A percentile compares a stretch with the other conserved stretches of the same genome.
Evolutionary conservation across 257 asterid genomes (phyloP).

Genomic region (Cynanchum wilfordii): DNA sequence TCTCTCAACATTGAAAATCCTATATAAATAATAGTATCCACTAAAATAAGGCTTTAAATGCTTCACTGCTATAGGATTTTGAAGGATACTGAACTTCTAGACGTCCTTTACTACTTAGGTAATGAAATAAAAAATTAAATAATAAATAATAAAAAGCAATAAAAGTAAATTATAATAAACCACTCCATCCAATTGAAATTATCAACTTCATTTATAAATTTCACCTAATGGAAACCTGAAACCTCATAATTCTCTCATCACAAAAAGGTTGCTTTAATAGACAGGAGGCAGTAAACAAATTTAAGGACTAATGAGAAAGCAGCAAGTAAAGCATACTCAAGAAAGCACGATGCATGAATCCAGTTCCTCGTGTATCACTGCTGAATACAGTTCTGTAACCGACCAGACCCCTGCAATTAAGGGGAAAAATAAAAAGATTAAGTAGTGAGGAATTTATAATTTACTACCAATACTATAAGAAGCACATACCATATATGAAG

Average conservation of each 20-base stretch:
- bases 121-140: not conserved
- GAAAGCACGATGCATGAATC: slow-evolving; percentile 99
- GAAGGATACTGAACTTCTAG: not conserved
- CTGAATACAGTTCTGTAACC: slow-evolving; percentile 98
- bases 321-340: slow-evolving; percentile 48
- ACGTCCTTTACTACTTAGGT: not conserved
- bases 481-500: not conserved
- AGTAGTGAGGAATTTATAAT: not conserved
- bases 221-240: slow-evolving; percentile 3
- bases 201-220: not conserved
- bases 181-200: not conserved
- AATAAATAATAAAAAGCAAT: too few species aligned
- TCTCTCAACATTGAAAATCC: not conserved
- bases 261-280: not conserved
- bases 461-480: not conserved
- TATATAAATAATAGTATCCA: not conserved
- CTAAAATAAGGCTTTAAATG: not conserved
- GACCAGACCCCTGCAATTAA: slow-evolving; percentile 76
- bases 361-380: slow-evolving; percentile 94
- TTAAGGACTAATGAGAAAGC: slow-evolving; percentile 12
- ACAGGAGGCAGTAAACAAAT: slow-evolving; percentile 4
- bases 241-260: not conserved
- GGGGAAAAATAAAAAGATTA: not conserved
- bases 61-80: not conserved
- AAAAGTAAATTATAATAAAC: not conserved